Evolutionary conservation across 305 asterid species (phyloP), one percentile per base, ranked within the genome.

Genomic region (Fraxinus ornus): DNA sequence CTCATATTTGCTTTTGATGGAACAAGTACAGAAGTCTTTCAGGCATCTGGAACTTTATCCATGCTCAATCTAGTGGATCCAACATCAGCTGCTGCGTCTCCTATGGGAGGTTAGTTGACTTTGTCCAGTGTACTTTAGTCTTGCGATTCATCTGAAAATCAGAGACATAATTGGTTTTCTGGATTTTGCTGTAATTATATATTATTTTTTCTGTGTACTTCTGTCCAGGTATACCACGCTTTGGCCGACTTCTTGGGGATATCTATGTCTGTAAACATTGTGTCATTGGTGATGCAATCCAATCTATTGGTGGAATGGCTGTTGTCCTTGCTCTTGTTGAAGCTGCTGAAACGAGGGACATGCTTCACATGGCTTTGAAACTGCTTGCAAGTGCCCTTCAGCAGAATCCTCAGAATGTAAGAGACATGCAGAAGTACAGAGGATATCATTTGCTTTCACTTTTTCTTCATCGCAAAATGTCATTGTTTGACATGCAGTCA

Each of bases 1-100:
- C 87, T 97, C 81, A 95, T 97, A 87, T 97, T 97, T 90, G 98
- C 99, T 79, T 97, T 97, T 85, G 98, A 97, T 86, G 99, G 98
- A 87, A 93, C 99, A 13, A 91, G 97, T 85, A 91, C 98, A 39
- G 99, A 97, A 86, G 83, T 91, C 77, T 90, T 92, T 85, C 91
- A 92, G 83, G 90, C 97, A 79, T 89, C 98, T 83, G 99, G 98
- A 83, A 91, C 93, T 84, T 87, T 91, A 81, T 95, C 98, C 74
- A 84, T 95, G 95, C 98, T 97, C 89, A 97, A 97, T 90, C 94
- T 97, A 83, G 98, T 97, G 32, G 99, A 97, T 94, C 98, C 99
- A 81, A 90, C 94, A 87, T 97, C 99, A 21, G 97, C 97, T 84
- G 98, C 98, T 79, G 99, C 99, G 81, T 97, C 99, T 88, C 97